These are phyloP conservation scores for Evansstolkia leycettana DNA, from an alignment of 495 filamentous ascomycete species.

Conservation along the genomic window DNA sequence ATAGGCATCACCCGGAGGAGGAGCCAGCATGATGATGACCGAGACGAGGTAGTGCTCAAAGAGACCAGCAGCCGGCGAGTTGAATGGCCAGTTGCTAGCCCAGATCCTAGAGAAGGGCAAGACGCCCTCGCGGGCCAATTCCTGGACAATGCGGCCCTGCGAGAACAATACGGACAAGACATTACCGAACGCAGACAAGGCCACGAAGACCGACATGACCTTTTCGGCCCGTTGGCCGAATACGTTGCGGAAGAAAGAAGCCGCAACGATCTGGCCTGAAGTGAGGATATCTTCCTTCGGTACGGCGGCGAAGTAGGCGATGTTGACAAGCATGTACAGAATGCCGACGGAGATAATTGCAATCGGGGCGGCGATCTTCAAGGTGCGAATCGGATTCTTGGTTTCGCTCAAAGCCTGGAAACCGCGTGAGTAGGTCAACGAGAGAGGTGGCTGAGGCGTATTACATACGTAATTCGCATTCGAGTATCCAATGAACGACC, in stretches of 20 bases:
- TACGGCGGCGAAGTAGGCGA: slow-evolving; percentile 62
- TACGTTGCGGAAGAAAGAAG: slow-evolving; percentile 54
- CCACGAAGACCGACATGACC: slow-evolving; percentile 57
- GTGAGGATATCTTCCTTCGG: slow-evolving; percentile 48
- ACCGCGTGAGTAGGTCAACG: not conserved
- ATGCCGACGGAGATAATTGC: slow-evolving; percentile 49
- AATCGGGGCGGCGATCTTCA: slow-evolving; percentile 50
- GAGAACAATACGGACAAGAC: slow-evolving; percentile 59
- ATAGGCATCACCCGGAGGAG: slow-evolving; percentile 52
- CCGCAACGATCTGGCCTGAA: slow-evolving; percentile 49
- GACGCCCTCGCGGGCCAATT: slow-evolving; percentile 54
- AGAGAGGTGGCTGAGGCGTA: not conserved
- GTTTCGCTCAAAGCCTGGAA: slow-evolving; percentile 48
- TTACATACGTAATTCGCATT: slow-evolving; percentile 43
- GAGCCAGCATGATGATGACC: slow-evolving; percentile 48
- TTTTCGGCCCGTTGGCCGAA: slow-evolving; percentile 46
- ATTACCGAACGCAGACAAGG: slow-evolving; percentile 61
- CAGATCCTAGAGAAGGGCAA: slow-evolving; percentile 49
- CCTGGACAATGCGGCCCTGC: slow-evolving; percentile 52
- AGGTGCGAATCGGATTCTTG: slow-evolving; percentile 47
- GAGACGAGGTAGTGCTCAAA: slow-evolving; percentile 51
- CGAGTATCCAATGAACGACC: slow-evolving; percentile 53
- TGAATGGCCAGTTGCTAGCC: slow-evolving; percentile 53
- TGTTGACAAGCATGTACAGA: slow-evolving; percentile 57
- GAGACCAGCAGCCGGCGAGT: slow-evolving; percentile 47